A percentile compares a stretch with the other conserved stretches of the same genome.
These are phyloP conservation scores for Citrus sp. DNA, from an alignment of 345 rosid species.

Conservation along the genomic window DNA sequence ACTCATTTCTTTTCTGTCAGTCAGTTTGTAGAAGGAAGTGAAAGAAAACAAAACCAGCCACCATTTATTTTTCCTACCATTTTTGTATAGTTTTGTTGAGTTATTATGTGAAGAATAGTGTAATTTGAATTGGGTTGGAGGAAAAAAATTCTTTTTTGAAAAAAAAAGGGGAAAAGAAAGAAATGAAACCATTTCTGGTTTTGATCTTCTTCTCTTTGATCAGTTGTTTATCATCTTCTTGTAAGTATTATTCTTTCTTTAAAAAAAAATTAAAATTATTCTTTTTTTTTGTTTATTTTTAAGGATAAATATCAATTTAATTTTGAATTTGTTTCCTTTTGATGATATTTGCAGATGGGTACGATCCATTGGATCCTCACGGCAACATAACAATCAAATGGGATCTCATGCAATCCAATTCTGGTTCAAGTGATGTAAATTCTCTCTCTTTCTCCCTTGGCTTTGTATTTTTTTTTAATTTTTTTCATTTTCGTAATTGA, in stretches of 20 bases:
- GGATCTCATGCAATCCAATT: constrained; percentile 55
- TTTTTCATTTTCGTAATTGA: background rate
- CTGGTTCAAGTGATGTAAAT: constrained; percentile 43
- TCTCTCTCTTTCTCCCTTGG: background rate
- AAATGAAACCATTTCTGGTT: constrained; percentile 22
- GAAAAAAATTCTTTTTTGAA: too few relatives aligned
- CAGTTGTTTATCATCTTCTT: constrained; percentile 28
- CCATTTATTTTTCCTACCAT: background rate
- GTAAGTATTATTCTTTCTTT: constrained; percentile 26
- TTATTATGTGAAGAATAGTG: background rate
- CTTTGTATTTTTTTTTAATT: background rate
- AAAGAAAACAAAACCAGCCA: background rate
- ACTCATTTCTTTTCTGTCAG: background rate
- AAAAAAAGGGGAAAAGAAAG: background rate
- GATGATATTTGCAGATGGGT: constrained; percentile 54
- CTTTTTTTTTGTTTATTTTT: background rate
- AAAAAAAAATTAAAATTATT: background rate
- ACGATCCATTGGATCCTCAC: constrained; percentile 79
- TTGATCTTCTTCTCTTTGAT: constrained; percentile 19
- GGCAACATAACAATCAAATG: constrained; percentile 75
- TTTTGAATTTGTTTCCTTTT: background rate
- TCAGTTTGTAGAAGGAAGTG: background rate
- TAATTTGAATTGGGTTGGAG: background rate
- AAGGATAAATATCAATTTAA: background rate
- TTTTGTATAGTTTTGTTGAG: background rate